phyloP scores from a whole-genome alignment of 1,139 yeast genomes.

The Hyphopichia fennica region DNA sequence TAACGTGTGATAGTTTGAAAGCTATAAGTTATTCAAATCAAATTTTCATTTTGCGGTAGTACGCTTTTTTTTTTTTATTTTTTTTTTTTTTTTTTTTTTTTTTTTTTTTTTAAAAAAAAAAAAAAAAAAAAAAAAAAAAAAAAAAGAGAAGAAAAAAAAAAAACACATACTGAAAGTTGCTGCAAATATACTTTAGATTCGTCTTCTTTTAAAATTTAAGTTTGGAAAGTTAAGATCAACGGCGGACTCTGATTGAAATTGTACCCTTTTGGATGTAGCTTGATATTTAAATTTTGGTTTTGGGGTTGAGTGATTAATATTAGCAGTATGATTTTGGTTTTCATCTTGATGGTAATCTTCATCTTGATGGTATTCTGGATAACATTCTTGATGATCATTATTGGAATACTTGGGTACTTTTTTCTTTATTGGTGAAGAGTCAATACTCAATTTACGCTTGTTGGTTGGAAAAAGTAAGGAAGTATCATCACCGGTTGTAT shows the following conservation, averaged over 20 bases:
- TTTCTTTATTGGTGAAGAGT: slow-evolving; percentile 6
- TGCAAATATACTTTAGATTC: slow-evolving; percentile 1
- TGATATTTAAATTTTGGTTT: not conserved
- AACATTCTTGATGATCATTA: not conserved
- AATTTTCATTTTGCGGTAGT: not conserved
- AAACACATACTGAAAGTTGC: not conserved
- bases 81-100: not conserved
- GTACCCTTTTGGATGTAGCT: not conserved
- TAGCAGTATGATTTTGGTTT: too few relatives aligned
- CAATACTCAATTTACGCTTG: not conserved
- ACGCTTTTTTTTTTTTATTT: not conserved
- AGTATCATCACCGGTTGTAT: not conserved
- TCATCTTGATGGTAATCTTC: too few relatives aligned
- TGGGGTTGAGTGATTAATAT: not conserved
- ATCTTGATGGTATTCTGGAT: too few relatives aligned
- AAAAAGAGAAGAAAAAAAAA: not conserved
- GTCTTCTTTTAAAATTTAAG: slow-evolving; percentile 7
- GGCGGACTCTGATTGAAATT: slow-evolving; percentile 10
- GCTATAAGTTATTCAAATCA: not conserved
- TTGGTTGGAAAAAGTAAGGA: not conserved
- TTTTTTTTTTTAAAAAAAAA: not conserved
- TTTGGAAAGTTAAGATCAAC: slow-evolving; percentile 14
- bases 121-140: not conserved
- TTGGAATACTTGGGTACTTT: slow-evolving; percentile 5
- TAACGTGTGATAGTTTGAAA: too few relatives aligned